phyloP scores from a whole-genome alignment of 352 stramenopile genomes.

The Phytophthora sp. region DNA sequence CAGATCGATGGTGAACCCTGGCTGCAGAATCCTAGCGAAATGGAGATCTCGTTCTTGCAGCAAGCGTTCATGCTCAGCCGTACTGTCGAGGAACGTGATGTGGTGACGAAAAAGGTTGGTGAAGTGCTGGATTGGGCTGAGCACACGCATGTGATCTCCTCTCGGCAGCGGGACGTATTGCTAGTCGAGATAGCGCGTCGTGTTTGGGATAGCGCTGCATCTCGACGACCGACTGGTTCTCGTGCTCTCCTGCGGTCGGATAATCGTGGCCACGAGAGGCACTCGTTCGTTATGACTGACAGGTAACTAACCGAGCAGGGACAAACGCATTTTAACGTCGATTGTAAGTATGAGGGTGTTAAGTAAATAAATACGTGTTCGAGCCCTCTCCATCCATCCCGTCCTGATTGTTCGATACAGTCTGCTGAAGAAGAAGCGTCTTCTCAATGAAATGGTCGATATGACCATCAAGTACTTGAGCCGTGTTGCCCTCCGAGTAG shows the following conservation, averaged over 20 bases:
- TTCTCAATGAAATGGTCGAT: conserved; percentile 84
- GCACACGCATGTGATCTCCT: conserved; percentile 73
- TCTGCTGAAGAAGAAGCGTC: conserved; percentile 62
- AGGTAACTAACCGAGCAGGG: conserved; percentile 13
- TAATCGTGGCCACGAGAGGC: conserved; percentile 22
- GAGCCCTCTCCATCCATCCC: not conserved
- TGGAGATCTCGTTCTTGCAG: conserved; percentile 86
- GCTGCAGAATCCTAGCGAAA: conserved; percentile 83
- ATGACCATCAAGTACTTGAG: conserved; percentile 92
- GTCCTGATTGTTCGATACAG: conserved; percentile 6
- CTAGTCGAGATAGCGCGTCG: conserved; percentile 74
- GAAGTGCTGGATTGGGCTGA: conserved; percentile 88
- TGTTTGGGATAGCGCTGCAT: conserved; percentile 51
- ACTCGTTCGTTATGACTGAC: conserved; percentile 41
- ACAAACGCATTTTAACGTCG: conserved; percentile 4
- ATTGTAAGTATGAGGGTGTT: not conserved
- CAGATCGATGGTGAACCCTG: conserved; percentile 97
- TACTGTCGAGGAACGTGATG: conserved; percentile 75
- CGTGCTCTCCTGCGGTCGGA: conserved; percentile 22
- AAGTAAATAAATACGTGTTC: conserved; percentile 28
- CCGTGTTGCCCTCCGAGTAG: conserved; percentile 85
- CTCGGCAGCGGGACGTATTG: conserved; percentile 72
- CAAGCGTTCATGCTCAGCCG: conserved; percentile 87
- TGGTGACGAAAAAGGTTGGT: conserved; percentile 79
- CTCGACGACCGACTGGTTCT: conserved; percentile 24